A percentile compares a stretch with the other conserved stretches of the same genome.
These are phyloP conservation scores for Leccinum rimulosum DNA, from an alignment of 768 basidiomycete genomes.

Conservation along the genomic window DNA sequence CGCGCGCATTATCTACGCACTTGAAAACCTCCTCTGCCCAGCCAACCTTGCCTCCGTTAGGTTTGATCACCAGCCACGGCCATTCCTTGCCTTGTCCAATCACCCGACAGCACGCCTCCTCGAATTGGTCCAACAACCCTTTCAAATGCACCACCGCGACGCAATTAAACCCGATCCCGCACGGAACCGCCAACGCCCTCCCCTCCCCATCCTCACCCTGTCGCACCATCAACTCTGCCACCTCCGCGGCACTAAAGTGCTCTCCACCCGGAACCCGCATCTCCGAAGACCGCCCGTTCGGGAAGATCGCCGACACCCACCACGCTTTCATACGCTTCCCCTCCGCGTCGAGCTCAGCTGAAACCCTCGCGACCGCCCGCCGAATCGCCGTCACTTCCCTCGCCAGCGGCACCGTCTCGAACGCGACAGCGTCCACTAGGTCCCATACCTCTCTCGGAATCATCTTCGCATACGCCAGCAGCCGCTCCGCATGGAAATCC, in stretches of 20 bases:
- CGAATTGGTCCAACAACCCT: slow-evolving; percentile 38
- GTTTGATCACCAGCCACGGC: slow-evolving; percentile 66
- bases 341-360: slow-evolving; percentile 18
- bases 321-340: slow-evolving; percentile 50
- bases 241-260: slow-evolving; percentile 34
- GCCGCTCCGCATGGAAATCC: slow-evolving; percentile 61
- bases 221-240: slow-evolving; percentile 42
- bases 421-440: slow-evolving; percentile 60
- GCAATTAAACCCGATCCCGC: slow-evolving; percentile 75
- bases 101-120: slow-evolving; percentile 16
- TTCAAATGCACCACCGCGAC: slow-evolving; percentile 48
- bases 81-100: slow-evolving; percentile 11
- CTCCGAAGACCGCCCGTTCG: slow-evolving; percentile 48
- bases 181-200: slow-evolving; percentile 34
- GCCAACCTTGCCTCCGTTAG: slow-evolving; percentile 51
- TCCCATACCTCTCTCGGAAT: slow-evolving; percentile 45
- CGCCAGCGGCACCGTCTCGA: slow-evolving; percentile 74
- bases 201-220: slow-evolving; percentile 14
- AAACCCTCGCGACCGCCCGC: slow-evolving; percentile 48
- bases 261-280: slow-evolving; percentile 24
- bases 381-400: slow-evolving; percentile 67
- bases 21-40: slow-evolving; percentile 39
- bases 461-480: slow-evolving; percentile 51
- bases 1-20: slow-evolving; percentile 21
- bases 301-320: slow-evolving; percentile 74